These are phyloP conservation scores for Termitomyces sp. DNA, from an alignment of 768 basidiomycete species.

Conservation along the genomic window DNA sequence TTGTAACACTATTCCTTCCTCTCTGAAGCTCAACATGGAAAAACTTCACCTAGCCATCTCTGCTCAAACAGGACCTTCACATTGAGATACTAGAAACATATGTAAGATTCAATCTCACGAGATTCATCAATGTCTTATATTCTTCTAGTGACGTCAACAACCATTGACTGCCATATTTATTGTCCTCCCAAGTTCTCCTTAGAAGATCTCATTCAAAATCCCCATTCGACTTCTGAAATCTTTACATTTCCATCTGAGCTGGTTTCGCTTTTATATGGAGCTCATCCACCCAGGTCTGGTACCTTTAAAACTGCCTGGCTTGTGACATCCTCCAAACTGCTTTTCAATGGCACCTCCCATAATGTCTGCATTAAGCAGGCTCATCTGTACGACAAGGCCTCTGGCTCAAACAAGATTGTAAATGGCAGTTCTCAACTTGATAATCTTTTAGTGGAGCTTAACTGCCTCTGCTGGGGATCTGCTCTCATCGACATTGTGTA, in stretches of 20 bases:
- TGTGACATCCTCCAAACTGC: neutral
- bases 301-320: neutral
- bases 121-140: neutral
- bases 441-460: neutral
- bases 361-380: neutral
- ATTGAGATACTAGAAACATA: too few relatives aligned
- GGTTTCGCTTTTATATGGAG: neutral
- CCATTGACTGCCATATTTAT: too few relatives aligned
- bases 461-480: neutral
- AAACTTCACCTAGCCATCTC: too few relatives aligned
- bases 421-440: neutral
- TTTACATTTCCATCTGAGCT: neutral
- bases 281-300: neutral
- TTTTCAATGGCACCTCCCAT: neutral
- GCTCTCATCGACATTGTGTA: neutral
- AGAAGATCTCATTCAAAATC: neutral
- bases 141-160: neutral
- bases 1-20: neutral
- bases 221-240: neutral
- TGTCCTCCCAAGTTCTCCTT: too few relatives aligned
- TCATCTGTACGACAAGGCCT: neutral
- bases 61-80: neutral
- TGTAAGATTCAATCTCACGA: too few relatives aligned
- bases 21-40: too few relatives aligned
- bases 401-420: neutral